Evolutionary conservation across 2,329 filamentous ascomycete species (phyloP), one percentile per base, ranked within the genome.

Genomic region (Teratosphaeria zuluensis): DNA sequence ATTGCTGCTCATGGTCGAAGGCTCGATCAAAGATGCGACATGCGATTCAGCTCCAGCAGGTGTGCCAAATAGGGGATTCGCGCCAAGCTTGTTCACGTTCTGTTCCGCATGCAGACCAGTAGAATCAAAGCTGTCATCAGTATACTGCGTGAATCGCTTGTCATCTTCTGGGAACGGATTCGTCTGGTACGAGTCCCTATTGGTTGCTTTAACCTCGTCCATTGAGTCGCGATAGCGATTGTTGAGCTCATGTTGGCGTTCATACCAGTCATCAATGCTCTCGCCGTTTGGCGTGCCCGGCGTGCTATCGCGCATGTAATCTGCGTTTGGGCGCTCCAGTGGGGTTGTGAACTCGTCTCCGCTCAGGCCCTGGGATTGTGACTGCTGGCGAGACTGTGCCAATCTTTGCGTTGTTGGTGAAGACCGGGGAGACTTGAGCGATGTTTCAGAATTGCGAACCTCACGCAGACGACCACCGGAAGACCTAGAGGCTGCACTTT

Each of bases 11-110:
- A 96, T 70, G 12, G 87, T 82, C 1, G 90, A 95, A 0, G 90
- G 92, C 19, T 91, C 90, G 66, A 94, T 87, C 6, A 97, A 78
- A 16, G 92, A 96, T 7, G 92, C 92, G 11, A 97, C 92, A 9
- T 88, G 89, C 14, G 92, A 96, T 73, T 96, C 92, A 0, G 95
- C 85, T 1, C 83, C 90, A 35, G 85, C 70, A 1, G 83, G 84
- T 1, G 84, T 85, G 65, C 46, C 55, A 68, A 90, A 87, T 64
- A 89, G 81, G 1, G 90, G 87, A 65, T 89, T 95, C 11, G 85
- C 85, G 51, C 82, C 87, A 53, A 90, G 75, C 21, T 82, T 84
- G 54, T 58, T 56, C 1, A 96, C 84, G 58, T 89, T 83, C 65
- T 89, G 88, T 33, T 85, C 86, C 24, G 84, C 80, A 33, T 82